Evolutionary conservation across 306 rosid genomes (phyloP).

Genomic region (Begonia fuchsioides): DNA sequence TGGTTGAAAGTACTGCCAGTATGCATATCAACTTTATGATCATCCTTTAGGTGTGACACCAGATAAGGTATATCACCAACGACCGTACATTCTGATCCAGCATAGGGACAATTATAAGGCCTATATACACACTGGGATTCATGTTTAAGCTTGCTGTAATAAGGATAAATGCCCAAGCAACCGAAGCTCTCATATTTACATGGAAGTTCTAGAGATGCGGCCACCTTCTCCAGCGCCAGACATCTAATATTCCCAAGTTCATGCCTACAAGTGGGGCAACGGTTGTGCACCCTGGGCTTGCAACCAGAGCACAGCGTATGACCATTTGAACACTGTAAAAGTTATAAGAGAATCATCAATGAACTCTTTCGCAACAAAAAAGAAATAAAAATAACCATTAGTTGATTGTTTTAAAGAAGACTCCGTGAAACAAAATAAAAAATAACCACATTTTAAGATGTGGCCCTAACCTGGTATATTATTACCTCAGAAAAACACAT

Average conservation of each 20-base stretch:
- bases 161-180: conserved; percentile 73
- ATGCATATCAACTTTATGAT: conserved; percentile 98
- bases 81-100: conserved; percentile 77
- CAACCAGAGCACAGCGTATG: conserved; percentile 88
- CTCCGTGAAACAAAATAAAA: too few species aligned
- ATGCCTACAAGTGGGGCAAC: conserved; percentile 90
- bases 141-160: conserved; percentile 85
- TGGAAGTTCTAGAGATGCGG: conserved; percentile 86
- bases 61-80: conserved; percentile 71
- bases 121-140: conserved; percentile 68
- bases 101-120: conserved; percentile 89
- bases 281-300: conserved; percentile 90
- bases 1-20: conserved; percentile 89
- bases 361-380: too few species aligned
- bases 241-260: conserved; percentile 94
- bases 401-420: too few species aligned
- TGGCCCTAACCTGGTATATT: too few species aligned
- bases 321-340: conserved; percentile 74
- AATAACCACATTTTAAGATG: too few species aligned
- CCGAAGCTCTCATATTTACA: conserved; percentile 80
- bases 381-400: too few species aligned
- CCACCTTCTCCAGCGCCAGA: conserved; percentile 88
- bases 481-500: too few species aligned
- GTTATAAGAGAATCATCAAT: too few species aligned
- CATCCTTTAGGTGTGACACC: conserved; percentile 72